Percentiles rank a stretch among this genome's conserved stretches.
These are phyloP conservation scores for Collariella sp. DNA, from an alignment of 495 filamentous ascomycete genomes.

Conservation along the genomic window DNA sequence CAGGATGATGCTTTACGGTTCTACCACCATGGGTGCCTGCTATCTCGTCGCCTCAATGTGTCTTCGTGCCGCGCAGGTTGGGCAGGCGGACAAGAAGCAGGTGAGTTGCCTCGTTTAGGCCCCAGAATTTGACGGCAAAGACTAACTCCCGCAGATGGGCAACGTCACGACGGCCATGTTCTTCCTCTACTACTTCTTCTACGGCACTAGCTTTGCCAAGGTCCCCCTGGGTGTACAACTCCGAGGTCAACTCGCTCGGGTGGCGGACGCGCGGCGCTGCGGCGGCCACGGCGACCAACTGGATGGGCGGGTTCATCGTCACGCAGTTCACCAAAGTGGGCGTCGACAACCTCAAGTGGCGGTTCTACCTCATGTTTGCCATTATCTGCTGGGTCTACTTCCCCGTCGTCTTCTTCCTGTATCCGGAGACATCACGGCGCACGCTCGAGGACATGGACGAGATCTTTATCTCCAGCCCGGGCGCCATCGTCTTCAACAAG, in stretches of 20 bases:
- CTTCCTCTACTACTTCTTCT: conserved; percentile 6
- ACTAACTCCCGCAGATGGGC: no score
- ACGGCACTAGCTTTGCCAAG: conserved; percentile 7
- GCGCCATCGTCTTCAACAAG: conserved; percentile 2
- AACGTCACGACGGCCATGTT: conserved; percentile 5
- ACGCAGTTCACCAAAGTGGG: conserved; percentile 6
- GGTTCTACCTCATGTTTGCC: conserved; percentile 2
- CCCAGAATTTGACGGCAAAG: background rate
- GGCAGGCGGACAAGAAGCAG: background rate
- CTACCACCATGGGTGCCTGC: background rate
- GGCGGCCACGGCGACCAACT: conserved; percentile 2
- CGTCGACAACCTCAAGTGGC: conserved; percentile 4
- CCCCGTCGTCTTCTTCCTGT: conserved; percentile 8
- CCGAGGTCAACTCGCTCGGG: conserved; percentile 5
- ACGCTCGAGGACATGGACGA: conserved; percentile 8
- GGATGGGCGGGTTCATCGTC: conserved; percentile 7
- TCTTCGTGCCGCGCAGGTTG: background rate
- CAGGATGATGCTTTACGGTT: conserved; percentile 4
- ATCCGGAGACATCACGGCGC: conserved; percentile 1
- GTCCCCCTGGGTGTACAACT: conserved; percentile 6
- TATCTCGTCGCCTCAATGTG: conserved; percentile 2
- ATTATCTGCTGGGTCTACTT: conserved; percentile 7
- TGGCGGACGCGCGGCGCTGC: conserved; percentile 4
- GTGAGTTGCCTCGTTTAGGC: background rate
- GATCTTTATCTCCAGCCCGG: background rate